phyloP scores from a whole-genome alignment of 2,329 filamentous ascomycete species.

The Ilyonectria mors-panacis region DNA sequence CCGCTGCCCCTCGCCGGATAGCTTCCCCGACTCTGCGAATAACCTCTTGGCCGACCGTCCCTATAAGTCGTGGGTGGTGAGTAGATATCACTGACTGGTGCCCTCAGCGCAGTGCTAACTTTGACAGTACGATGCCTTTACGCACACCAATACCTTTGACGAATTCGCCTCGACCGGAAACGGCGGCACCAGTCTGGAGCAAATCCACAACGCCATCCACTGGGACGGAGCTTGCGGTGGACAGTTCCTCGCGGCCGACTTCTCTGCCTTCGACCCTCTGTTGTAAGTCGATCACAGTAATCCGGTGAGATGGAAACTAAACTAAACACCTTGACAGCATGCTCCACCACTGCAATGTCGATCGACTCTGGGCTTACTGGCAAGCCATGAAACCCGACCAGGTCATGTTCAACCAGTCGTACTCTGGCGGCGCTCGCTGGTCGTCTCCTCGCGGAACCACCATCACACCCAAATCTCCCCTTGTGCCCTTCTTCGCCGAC shows the following conservation, averaged over 20 bases:
- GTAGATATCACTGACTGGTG: slow-evolving; percentile 33
- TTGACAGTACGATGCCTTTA: slow-evolving; percentile 59
- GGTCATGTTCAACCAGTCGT: slow-evolving; percentile 54
- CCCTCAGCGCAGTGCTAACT: slow-evolving; percentile 17
- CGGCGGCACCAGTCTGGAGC: slow-evolving; percentile 59
- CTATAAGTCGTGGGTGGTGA: slow-evolving; percentile 60
- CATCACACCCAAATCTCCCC: slow-evolving; percentile 61
- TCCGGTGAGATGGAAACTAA: not conserved
- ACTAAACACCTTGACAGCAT: slow-evolving; percentile 47
- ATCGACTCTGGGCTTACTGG: slow-evolving; percentile 74
- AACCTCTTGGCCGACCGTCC: slow-evolving; percentile 48
- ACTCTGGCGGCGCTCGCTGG: slow-evolving; percentile 55
- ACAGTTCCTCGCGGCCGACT: slow-evolving; percentile 58
- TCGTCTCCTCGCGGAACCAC: slow-evolving; percentile 56
- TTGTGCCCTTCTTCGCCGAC: slow-evolving; percentile 65
- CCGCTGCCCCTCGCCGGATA: slow-evolving; percentile 55
- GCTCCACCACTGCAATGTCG: slow-evolving; percentile 71
- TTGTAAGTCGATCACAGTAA: slow-evolving; percentile 54
- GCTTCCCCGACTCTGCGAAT: slow-evolving; percentile 60
- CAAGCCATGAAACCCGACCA: slow-evolving; percentile 58
- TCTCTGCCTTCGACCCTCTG: slow-evolving; percentile 62
- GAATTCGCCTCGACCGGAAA: slow-evolving; percentile 54
- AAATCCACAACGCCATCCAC: slow-evolving; percentile 60
- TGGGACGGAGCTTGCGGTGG: slow-evolving; percentile 58
- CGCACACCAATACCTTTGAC: slow-evolving; percentile 53